Conservation (phyloP, 2,329 filamentous ascomycete genomes). For the Ilyonectria sp. region DNA sequence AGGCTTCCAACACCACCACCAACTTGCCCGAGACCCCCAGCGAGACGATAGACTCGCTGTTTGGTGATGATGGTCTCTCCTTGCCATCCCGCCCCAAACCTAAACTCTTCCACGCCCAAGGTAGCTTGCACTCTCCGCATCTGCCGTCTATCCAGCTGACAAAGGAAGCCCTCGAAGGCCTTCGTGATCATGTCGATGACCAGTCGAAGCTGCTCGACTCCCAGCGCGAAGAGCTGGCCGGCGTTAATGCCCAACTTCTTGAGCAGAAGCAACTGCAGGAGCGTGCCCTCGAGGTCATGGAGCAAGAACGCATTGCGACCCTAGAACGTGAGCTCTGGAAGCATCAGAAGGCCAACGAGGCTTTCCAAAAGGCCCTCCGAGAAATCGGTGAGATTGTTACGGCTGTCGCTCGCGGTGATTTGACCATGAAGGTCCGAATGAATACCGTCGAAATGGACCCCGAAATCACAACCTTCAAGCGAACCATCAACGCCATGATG, state of each 20-base stretch:
- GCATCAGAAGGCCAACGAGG: constrained; percentile 97
- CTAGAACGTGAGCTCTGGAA: constrained; percentile 96
- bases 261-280: constrained; percentile 90
- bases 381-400: constrained; percentile 99
- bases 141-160: constrained; percentile 69
- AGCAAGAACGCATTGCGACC: constrained; percentile 88
- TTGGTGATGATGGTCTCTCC: constrained; percentile 68
- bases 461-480: constrained; percentile 97
- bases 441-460: constrained; percentile 98
- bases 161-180: constrained; percentile 86
- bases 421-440: constrained; percentile 97
- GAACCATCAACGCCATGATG: constrained; percentile 99
- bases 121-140: constrained; percentile 57
- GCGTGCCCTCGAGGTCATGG: constrained; percentile 84
- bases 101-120: constrained; percentile 63
- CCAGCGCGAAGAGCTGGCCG: constrained; percentile 88
- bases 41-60: constrained; percentile 78
- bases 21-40: constrained; percentile 86
- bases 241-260: constrained; percentile 87
- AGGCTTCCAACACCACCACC: constrained; percentile 74
- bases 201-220: constrained; percentile 93
- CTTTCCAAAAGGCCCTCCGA: constrained; percentile 96
- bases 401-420: constrained; percentile 92
- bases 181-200: constrained; percentile 92
- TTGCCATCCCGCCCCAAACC: constrained; percentile 61